These are phyloP conservation scores for Leccinellum albellum DNA, from an alignment of 768 basidiomycete genomes.

Conservation along the genomic window DNA sequence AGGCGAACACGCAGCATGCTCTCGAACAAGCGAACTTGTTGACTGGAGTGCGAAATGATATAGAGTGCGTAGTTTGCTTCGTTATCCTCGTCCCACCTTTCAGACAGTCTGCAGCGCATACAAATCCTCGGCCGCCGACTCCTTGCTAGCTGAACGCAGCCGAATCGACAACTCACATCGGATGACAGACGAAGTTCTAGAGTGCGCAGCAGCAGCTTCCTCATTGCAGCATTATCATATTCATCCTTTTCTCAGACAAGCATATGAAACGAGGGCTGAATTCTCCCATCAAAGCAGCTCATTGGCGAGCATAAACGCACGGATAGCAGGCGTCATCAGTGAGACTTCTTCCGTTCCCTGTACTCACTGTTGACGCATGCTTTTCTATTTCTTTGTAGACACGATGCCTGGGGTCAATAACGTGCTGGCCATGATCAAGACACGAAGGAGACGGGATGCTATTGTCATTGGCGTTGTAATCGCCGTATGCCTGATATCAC, in stretches of 20 bases:
- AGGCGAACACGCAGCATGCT: constrained; percentile 80
- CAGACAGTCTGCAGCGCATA: constrained; percentile 61
- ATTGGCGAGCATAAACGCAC: constrained; percentile 73
- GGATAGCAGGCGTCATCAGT: constrained; percentile 85
- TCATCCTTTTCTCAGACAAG: constrained; percentile 60
- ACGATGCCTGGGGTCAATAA: constrained; percentile 95
- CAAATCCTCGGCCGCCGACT: constrained; percentile 84
- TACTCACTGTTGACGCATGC: neutral
- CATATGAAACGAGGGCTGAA: constrained; percentile 93
- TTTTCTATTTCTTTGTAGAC: constrained; percentile 37
- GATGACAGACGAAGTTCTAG: constrained; percentile 90
- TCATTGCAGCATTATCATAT: neutral
- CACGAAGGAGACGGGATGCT: constrained; percentile 83
- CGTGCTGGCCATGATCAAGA: constrained; percentile 87
- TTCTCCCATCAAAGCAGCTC: constrained; percentile 79
- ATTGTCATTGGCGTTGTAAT: constrained; percentile 87
- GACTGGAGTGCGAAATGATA: constrained; percentile 90
- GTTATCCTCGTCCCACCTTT: neutral
- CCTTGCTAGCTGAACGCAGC: constrained; percentile 81
- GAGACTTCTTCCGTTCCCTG: constrained; percentile 20
- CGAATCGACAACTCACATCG: constrained; percentile 89
- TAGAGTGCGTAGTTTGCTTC: constrained; percentile 59
- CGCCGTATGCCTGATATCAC: constrained; percentile 70
- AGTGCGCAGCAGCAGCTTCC: constrained; percentile 46
- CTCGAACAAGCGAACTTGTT: constrained; percentile 85